Evolutionary conservation across 495 filamentous ascomycete genomes (phyloP).

Genomic region (Podospora tetraspora): DNA sequence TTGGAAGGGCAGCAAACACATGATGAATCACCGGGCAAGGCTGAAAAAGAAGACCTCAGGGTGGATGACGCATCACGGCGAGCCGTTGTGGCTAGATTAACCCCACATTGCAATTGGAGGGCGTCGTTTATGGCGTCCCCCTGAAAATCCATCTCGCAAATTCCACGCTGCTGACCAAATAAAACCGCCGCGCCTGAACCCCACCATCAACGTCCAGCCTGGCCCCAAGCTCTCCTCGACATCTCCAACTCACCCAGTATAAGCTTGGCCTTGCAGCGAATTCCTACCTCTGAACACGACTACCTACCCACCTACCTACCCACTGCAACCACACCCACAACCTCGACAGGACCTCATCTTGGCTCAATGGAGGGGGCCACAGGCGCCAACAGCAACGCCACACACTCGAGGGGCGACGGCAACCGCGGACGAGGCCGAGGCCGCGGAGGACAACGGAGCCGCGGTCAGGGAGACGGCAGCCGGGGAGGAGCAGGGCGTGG

Average conservation of each 20-base stretch:
- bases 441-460: constrained; percentile 21
- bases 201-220: constrained; percentile 20
- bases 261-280: not conserved
- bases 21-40: not conserved
- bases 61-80: constrained; percentile 15
- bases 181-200: constrained; percentile 14
- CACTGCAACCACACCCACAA: not conserved
- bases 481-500: constrained; percentile 21
- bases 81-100: not conserved
- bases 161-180: constrained; percentile 18
- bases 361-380: constrained; percentile 19
- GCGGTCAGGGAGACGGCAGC: constrained; percentile 15
- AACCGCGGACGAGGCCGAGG: constrained; percentile 37
- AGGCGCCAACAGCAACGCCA: constrained; percentile 11
- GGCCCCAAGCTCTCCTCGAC: not conserved
- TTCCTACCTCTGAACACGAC: not conserved
- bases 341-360: constrained; percentile 7
- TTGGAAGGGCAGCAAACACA: not conserved
- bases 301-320: not conserved
- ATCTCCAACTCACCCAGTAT: not conserved
- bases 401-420: constrained; percentile 31
- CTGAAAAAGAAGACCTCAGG: not conserved
- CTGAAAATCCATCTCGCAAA: constrained; percentile 12
- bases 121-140: not conserved
- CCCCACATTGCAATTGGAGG: not conserved